Conservation (phyloP, 148 eudicot species). For the Rheum nobile region DNA sequence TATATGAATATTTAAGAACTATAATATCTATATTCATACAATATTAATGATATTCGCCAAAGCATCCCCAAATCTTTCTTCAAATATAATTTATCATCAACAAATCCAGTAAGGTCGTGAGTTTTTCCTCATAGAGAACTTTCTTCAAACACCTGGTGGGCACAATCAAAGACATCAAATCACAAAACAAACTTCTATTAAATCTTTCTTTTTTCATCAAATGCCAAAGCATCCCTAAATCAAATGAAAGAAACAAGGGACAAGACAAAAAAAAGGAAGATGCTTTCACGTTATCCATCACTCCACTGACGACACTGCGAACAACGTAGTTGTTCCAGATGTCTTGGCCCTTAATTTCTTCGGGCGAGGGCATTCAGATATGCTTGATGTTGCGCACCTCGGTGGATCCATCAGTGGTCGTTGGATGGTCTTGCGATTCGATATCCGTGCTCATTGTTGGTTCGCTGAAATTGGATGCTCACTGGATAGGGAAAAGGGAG, state of each 20-base stretch:
- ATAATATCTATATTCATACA: no score
- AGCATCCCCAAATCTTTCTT: no score
- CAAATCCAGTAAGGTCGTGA: neutral
- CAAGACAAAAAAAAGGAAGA: neutral
- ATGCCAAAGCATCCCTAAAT: neutral
- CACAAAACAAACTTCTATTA: no score
- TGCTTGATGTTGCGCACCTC: conserved; percentile 34
- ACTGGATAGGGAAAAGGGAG: no score
- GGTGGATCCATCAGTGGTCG: no score
- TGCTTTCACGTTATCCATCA: conserved; percentile 38
- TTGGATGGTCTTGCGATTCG: no score
- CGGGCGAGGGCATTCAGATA: conserved; percentile 49
- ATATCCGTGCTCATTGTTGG: neutral
- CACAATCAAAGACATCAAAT: no score
- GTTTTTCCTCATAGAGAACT: neutral
- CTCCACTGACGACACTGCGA: conserved; percentile 76
- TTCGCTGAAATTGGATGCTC: neutral
- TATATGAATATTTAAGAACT: no score
- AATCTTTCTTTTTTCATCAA: no score
- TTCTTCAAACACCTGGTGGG: no score
- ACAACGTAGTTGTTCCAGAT: conserved; percentile 92
- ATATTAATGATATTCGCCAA: no score
- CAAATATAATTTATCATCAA: neutral
- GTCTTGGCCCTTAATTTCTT: conserved; percentile 79
- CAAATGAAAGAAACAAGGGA: neutral